phyloP scores from a whole-genome alignment of 1,284 basidiomycete species.

The Ceratobasidium theobromae region DNA sequence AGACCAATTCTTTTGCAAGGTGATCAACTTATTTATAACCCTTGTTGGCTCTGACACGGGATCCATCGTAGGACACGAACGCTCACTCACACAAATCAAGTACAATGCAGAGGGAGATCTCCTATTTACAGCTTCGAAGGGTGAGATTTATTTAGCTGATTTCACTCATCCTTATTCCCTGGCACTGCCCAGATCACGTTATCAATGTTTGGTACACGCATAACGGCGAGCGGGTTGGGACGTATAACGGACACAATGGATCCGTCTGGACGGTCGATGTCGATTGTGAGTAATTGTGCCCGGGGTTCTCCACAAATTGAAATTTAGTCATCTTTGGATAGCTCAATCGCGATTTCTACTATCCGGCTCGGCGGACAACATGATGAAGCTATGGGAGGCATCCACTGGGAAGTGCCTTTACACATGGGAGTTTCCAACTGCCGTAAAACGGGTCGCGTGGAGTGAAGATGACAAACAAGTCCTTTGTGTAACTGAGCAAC shows the following conservation, averaged over 20 bases:
- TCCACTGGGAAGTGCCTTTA: conserved; percentile 87
- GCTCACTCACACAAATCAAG: conserved; percentile 95
- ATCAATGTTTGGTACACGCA: conserved; percentile 99
- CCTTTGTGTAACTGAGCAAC: conserved; percentile 94
- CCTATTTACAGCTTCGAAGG: conserved; percentile 92
- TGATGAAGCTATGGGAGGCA: conserved; percentile 89
- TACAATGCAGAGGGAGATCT: conserved; percentile 97
- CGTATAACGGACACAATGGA: conserved; percentile 96
- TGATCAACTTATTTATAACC: conserved; percentile 14
- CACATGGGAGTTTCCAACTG: conserved; percentile 97
- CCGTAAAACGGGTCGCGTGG: conserved; percentile 92
- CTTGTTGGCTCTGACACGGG: not conserved
- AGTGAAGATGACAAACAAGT: conserved; percentile 84
- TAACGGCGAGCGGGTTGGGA: conserved; percentile 96
- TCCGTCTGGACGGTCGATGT: conserved; percentile 96
- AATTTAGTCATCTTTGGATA: conserved; percentile 41
- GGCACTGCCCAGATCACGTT: conserved; percentile 64
- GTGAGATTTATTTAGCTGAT: not conserved
- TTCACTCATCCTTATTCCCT: not conserved
- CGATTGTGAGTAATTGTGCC: conserved; percentile 68
- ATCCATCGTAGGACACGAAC: conserved; percentile 79
- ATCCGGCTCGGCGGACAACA: conserved; percentile 81
- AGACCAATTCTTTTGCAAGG: conserved; percentile 42
- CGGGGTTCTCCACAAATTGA: not conserved
- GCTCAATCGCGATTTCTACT: conserved; percentile 84